Base-by-base conservation (phyloP, 2,329 filamentous ascomycete genomes). In the Aspergillus pseudoterreus region DNA sequence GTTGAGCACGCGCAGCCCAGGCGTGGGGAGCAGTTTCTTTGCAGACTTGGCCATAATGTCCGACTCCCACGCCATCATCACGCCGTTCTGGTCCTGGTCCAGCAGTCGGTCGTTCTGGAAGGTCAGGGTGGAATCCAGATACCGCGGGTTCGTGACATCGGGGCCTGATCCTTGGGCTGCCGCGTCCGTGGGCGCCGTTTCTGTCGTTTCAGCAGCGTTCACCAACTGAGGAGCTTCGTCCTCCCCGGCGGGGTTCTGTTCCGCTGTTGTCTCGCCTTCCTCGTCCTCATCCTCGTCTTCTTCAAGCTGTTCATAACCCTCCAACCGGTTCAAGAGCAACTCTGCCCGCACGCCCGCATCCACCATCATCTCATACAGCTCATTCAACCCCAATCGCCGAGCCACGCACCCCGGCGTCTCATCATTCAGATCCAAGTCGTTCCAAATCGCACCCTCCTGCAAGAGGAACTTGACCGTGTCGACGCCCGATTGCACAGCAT, bases 21-120 rank as follows among this genome's bases (percentile, higher is more conserved):
- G 64, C 0, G 76, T 75, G 4, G 85, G 76, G 1, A 86, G 75
- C 1, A 95, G 76, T 12, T 82, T 80, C 55, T 85, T 80, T 43
- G 90, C 89, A 49, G 87, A 90, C 46, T 82, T 80, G 53, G 82
- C 81, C 90, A 95, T 95, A 61, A 95, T 94, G 57, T 85, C 83
- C 2, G 85, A 87, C 71, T 95, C 90, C 90, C 90, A 95, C 36
- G 85, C 81, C 90, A 95, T 95, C 90, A 95, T 95, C 43, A 95
- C 88, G 47, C 88, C 90, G 67, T 95, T 95, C 55, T 84, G 80
- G 57, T 84, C 82, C 3, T 82, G 78, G 65, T 94, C 89, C 6
- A 94, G 79, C 2, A 94, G 80, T 53, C 86, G 86, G 57, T 80
- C 80, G 51, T 81, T 75, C 45, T 80, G 78, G 70, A 88, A 87